Evolutionary conservation across 352 stramenopile species (phyloP), one percentile per base, ranked within the genome.

Genomic region (Globisporangium spinosum): DNA sequence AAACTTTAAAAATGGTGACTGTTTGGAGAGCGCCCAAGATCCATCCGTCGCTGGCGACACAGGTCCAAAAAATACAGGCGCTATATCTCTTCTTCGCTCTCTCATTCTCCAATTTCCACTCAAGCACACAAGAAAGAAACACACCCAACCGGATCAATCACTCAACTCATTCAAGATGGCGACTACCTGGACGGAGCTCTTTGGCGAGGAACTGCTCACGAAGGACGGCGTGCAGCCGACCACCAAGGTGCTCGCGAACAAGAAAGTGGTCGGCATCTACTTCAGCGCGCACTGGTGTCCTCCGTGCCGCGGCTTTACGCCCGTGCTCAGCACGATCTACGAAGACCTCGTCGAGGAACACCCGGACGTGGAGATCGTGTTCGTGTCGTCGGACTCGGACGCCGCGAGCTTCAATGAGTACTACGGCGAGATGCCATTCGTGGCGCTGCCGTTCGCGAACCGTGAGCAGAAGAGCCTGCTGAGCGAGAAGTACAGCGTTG

Each of bases 201-300:
- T 78, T 20, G 72, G 70, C 54, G 51, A 43, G 15, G 58, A 76
- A 47, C 55, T 78, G 15, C 34, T 63, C 1, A 72, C 61, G 2
- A 76, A 70, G 35, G 58, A 62, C 10, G 70, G 72, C 25, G 1
- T 69, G 2, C 22, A 64, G 35, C 38, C 70, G 2, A 78, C 70
- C 4, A 17, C 35, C 15, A 49, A 56, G 9, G 54, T 55, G 27
- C 53, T 77, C 8, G 58, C 40, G 12, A 43, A 53, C 23, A 72
- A 78, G 25, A 85, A 89, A 62, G 70, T 84, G 2, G 49, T 90
- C 9, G 76, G 75, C 13, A 64, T 97, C 22, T 97, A 97, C 70
- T 97, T 97, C 82, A 89, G 77, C 13, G 88, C 87, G 4, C 77
- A 94, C 72, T 97, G 89, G 88, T 95, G 87, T 64, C 71, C 67